A percentile compares a stretch with the other conserved stretches of the same genome.
phyloP scores from a whole-genome alignment of 306 rosid genomes.

The Cajanus cajan region DNA sequence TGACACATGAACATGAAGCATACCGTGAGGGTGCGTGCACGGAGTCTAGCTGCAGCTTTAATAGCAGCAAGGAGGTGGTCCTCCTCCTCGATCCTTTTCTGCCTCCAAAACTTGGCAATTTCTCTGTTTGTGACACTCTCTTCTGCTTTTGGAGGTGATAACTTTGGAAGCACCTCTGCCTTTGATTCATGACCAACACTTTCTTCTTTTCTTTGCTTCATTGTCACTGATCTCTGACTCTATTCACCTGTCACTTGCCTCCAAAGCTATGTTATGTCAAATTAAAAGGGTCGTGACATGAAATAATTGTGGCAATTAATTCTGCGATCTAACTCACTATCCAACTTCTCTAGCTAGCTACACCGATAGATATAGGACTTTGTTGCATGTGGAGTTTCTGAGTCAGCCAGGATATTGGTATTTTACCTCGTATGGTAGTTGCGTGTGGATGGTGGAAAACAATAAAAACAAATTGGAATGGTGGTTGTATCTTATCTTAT shows the following conservation, averaged over 20 bases:
- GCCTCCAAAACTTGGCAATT: slow-evolving; percentile 78
- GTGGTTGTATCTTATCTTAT: slow-evolving; percentile 26
- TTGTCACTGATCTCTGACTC: too few relatives aligned
- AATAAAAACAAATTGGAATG: slow-evolving; percentile 23
- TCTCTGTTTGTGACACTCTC: slow-evolving; percentile 71
- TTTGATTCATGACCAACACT: slow-evolving; percentile 27
- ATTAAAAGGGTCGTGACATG: not conserved
- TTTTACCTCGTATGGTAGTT: not conserved
- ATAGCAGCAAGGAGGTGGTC: slow-evolving; percentile 85
- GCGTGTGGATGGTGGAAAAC: slow-evolving; percentile 21
- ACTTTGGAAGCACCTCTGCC: slow-evolving; percentile 21
- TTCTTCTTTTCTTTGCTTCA: slow-evolving; percentile 41
- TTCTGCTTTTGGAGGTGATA: slow-evolving; percentile 18
- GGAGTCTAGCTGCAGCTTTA: slow-evolving; percentile 70
- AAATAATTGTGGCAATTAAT: slow-evolving; percentile 4
- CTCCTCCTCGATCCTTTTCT: slow-evolving; percentile 59
- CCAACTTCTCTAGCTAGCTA: slow-evolving; percentile 47
- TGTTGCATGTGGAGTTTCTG: not conserved
- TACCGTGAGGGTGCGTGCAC: slow-evolving; percentile 71
- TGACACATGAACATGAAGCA: too few relatives aligned
- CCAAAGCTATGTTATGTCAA: not conserved
- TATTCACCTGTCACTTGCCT: not conserved
- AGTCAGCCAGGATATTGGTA: slow-evolving; percentile 14
- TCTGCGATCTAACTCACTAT: slow-evolving; percentile 40
- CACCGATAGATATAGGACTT: not conserved